Base-by-base conservation (phyloP, 2,329 filamentous ascomycete genomes). In the Clonostachys byssicola region DNA sequence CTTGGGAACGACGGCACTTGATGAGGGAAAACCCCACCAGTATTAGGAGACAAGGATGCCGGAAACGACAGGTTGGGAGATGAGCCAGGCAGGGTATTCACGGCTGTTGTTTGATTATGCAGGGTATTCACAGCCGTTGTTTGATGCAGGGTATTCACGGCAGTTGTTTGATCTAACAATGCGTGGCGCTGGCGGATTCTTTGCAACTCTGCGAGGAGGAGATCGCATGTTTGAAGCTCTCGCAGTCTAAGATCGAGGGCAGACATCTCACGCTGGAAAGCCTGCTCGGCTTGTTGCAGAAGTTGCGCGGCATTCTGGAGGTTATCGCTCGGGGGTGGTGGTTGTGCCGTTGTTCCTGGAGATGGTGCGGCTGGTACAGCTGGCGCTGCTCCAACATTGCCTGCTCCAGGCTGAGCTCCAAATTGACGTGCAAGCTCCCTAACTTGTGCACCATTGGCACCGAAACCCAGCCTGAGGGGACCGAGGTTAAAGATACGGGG, bases 401-500 rank as follows among this genome's bases (percentile, higher is more conserved):
- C 80, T 6, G 81, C 83, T 30, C 23, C 23, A 30, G 23, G 23
- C 23, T 30, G 23, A 47, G 53, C 57, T 23, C 80, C 81, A 54
- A 88, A 73, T 50, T 81, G 80, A 50, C 85, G 80, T 6, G 81
- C 83, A 54, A 89, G 70, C 52, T 89, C 84, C 47, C 83, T 77
- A 34, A 89, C 75, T 49, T 89, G 80, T 17, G 77, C 70, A 64
- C 66, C 85, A 63, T 65, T 86, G 72, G 88, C 84, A n/a, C 85
- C 88, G 56, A 92, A 88, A 0, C 86, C 88, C 18, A 94, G 70
- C 30, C 88, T 75, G 34, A 94, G 70, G 3, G 89, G 89, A 1
- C 89, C 89, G 42, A 94, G 68, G 55, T 89, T 86, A 56, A 86
- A 84, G 47, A 89, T 74, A 40, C 83, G 74, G 51, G 83, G 77